Evolutionary conservation across 768 basidiomycete species (phyloP), one percentile per base, ranked within the genome.

Genomic region (Clitopilus passeckerianus): DNA sequence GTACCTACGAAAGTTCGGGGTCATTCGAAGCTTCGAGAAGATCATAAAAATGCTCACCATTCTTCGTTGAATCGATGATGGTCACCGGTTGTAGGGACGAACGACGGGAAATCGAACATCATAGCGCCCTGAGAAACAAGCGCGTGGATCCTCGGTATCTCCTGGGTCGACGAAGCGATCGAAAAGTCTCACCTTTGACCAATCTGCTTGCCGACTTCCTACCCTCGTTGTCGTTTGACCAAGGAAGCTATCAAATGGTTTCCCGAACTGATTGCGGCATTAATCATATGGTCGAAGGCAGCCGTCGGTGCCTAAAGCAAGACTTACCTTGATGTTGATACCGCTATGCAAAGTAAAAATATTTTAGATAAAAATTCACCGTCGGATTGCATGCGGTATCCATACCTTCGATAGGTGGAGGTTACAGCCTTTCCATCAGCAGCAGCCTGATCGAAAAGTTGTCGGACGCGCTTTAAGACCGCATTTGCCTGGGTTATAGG

Each of bases 71-170:
- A 74, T 9, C 74, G 70, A 61, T 70, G 67, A 52, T 67, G 71
- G 56, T 73, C 71, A 9, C 73, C 74, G 22, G 63, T 64, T 1
- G 69, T 72, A 1, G 74, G 72, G 1, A 69, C 60, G 58, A 72
- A 74, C 6, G 70, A 68, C 16, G 73, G 73, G 66, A 74, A 74
- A 63, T 75, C 74, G 59, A 74, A 73, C 73, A 75, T 75, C 60
- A 75, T 72, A 8, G 71, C 71, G 22, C 74, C 74, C 72, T 75
- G 46, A 3, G 30, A 16, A 55, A 55, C 54, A 56, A 55, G 35
- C n/a, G 16, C 5, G 10, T 16, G 9, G 7, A 55, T 22, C 6
- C 2, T 50, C 46, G 18, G 46, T 22, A 22, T 50, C 18, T n/a
- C 9, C 27, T 18, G 16, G 37, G 9, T 50, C 46, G 46, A 12